These are phyloP conservation scores for Ormosia semicastrata DNA, from an alignment of 306 rosid genomes.

Conservation along the genomic window DNA sequence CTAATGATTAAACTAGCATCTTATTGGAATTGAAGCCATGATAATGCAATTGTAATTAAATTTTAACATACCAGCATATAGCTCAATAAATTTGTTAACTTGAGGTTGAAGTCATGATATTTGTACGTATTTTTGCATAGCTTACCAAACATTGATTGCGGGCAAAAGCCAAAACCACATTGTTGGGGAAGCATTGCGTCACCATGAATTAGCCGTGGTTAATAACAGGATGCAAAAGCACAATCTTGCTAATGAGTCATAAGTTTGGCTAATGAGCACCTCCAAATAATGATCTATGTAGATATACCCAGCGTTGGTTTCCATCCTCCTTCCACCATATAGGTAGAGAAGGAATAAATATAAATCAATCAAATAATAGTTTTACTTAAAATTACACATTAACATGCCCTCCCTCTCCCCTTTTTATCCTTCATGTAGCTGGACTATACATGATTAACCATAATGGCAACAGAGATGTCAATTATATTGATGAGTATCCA, in stretches of 20 bases:
- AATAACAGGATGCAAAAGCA: slow-evolving; percentile 24
- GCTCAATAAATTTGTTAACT: not conserved
- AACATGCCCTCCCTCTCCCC: slow-evolving; percentile 25
- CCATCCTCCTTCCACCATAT: slow-evolving; percentile 24
- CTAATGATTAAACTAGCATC: not conserved
- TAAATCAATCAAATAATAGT: slow-evolving; percentile 1
- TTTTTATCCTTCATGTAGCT: slow-evolving; percentile 30
- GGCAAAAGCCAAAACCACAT: slow-evolving; percentile 11
- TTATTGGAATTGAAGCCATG: slow-evolving; percentile 1
- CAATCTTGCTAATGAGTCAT: not conserved
- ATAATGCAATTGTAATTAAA: not conserved
- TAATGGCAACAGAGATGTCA: slow-evolving; percentile 34
- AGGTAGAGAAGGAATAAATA: slow-evolving; percentile 15
- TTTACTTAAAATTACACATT: slow-evolving; percentile 18
- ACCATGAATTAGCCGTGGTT: slow-evolving; percentile 12
- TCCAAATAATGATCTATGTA: slow-evolving; percentile 7
- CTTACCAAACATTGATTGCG: not conserved
- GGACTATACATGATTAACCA: slow-evolving; percentile 24
- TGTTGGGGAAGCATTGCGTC: slow-evolving; percentile 14
- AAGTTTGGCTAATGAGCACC: not conserved
- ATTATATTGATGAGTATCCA: slow-evolving; percentile 39
- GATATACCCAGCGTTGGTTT: slow-evolving; percentile 13
- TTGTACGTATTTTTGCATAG: not conserved
- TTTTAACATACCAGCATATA: not conserved
- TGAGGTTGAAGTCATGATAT: not conserved